A percentile compares a stretch with the other conserved stretches of the same genome.
phyloP scores from a whole-genome alignment of 345 rosid genomes.

The Schrenkiella parvula region DNA sequence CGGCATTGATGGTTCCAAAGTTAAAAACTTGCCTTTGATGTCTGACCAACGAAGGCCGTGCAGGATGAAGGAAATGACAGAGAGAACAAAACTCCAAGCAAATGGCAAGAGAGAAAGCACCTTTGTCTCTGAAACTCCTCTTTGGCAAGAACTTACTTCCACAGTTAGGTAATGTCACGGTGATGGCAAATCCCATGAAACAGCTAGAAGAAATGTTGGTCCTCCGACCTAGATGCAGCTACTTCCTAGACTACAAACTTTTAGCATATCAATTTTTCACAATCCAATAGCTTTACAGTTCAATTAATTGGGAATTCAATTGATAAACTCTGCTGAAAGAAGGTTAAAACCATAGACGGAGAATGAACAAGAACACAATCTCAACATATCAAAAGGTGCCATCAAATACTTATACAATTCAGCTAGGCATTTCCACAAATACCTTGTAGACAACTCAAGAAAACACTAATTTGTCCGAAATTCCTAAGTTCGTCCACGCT shows the following conservation, averaged over 20 bases:
- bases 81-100: constrained; percentile 37
- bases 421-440: constrained; percentile 8
- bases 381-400: neutral
- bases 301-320: neutral
- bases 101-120: constrained; percentile 29
- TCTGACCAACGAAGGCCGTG: constrained; percentile 34
- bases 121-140: constrained; percentile 33
- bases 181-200: constrained; percentile 39
- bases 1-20: neutral
- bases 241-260: constrained; percentile 22
- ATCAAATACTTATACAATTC: neutral
- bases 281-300: neutral
- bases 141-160: constrained; percentile 21
- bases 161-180: constrained; percentile 28
- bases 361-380: neutral
- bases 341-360: neutral
- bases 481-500: neutral
- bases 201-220: constrained; percentile 26
- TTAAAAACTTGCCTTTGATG: constrained; percentile 37
- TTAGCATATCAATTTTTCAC: constrained; percentile 6
- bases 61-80: constrained; percentile 29
- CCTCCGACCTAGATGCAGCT: constrained; percentile 24
- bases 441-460: constrained; percentile 16
- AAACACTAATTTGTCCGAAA: neutral
- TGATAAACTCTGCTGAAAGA: neutral